These are phyloP conservation scores for Rutstroemia sp. DNA, from an alignment of 2,329 filamentous ascomycete species.

Conservation along the genomic window DNA sequence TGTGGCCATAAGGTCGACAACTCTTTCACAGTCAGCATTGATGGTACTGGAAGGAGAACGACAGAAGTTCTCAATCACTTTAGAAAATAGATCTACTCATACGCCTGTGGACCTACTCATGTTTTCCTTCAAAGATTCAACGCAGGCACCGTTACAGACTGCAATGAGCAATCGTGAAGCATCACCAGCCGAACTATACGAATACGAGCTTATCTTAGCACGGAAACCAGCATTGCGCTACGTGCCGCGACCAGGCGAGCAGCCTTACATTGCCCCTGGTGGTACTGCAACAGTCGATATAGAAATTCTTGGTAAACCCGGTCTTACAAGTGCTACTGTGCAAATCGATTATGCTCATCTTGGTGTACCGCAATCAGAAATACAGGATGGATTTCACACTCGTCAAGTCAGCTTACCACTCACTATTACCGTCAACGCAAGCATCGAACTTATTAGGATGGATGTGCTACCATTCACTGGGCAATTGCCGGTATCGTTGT, in stretches of 20 bases:
- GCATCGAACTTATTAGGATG: slow-evolving; percentile 72
- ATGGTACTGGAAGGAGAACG: slow-evolving; percentile 92
- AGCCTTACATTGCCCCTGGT: slow-evolving; percentile 57
- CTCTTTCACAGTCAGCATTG: slow-evolving; percentile 73
- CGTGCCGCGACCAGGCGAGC: slow-evolving; percentile 42
- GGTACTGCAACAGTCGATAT: slow-evolving; percentile 67
- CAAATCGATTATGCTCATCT: slow-evolving; percentile 83
- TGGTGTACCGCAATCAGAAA: slow-evolving; percentile 59
- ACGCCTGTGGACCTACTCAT: slow-evolving; percentile 77
- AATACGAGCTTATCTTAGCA: slow-evolving; percentile 73
- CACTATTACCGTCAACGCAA: slow-evolving; percentile 85
- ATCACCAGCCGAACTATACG: slow-evolving; percentile 71
- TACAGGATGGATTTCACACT: slow-evolving; percentile 72
- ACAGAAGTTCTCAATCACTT: slow-evolving; percentile 66
- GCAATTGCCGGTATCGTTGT: slow-evolving; percentile 54
- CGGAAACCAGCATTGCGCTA: slow-evolving; percentile 62
- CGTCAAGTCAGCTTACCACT: slow-evolving; percentile 74
- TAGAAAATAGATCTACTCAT: slow-evolving; percentile 65
- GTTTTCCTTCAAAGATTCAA: slow-evolving; percentile 86
- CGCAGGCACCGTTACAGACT: slow-evolving; percentile 66
- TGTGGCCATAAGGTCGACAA: slow-evolving; percentile 66
- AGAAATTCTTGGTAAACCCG: slow-evolving; percentile 79
- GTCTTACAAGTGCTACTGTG: slow-evolving; percentile 69
- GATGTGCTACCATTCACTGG: slow-evolving; percentile 70
- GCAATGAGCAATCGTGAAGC: slow-evolving; percentile 72